A percentile compares a stretch with the other conserved stretches of the same genome.
phyloP scores from a whole-genome alignment of 768 basidiomycete species.

The Suillus subalutaceus region DNA sequence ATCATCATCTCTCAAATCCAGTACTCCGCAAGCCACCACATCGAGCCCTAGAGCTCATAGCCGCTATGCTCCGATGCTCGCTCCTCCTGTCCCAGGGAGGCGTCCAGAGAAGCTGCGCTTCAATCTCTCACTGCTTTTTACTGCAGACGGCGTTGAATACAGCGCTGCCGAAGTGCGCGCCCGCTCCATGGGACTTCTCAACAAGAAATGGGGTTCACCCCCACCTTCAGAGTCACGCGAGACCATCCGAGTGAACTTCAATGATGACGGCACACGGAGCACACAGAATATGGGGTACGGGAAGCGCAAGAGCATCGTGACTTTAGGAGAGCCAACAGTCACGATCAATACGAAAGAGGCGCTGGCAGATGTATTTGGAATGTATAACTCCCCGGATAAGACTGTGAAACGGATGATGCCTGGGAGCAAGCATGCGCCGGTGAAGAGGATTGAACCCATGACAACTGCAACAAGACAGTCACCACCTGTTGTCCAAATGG shows the following conservation, averaged over 20 bases:
- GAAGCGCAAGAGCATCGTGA: slow-evolving; percentile 49
- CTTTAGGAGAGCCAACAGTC: slow-evolving; percentile 74
- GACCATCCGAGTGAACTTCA: slow-evolving; percentile 55
- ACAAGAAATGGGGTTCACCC: slow-evolving; percentile 83
- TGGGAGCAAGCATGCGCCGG: slow-evolving; percentile 75
- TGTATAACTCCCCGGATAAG: slow-evolving; percentile 93
- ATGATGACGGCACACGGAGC: slow-evolving; percentile 56
- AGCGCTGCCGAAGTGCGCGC: slow-evolving; percentile 84
- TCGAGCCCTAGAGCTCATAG: slow-evolving; percentile 27
- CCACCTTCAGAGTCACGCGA: slow-evolving; percentile 43
- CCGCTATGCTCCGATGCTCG: slow-evolving; percentile 75
- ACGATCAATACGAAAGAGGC: slow-evolving; percentile 98
- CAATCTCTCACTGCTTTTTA: slow-evolving; percentile 70
- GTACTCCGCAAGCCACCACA: slow-evolving; percentile 38
- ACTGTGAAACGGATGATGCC: slow-evolving; percentile 56
- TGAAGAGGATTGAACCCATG: slow-evolving; percentile 66
- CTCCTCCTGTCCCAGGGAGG: slow-evolving; percentile 66
- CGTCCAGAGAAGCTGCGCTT: slow-evolving; percentile 74
- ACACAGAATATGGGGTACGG: slow-evolving; percentile 41
- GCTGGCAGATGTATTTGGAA: slow-evolving; percentile 89
- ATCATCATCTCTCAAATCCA: slow-evolving; percentile 21
- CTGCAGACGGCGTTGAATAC: slow-evolving; percentile 79
- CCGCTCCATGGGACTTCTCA: slow-evolving; percentile 77
- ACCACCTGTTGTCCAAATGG: slow-evolving; percentile 39
- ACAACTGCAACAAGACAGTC: slow-evolving; percentile 34